These are phyloP conservation scores for Fistulinella prunicolor DNA, from an alignment of 768 basidiomycete species.

Conservation along the genomic window DNA sequence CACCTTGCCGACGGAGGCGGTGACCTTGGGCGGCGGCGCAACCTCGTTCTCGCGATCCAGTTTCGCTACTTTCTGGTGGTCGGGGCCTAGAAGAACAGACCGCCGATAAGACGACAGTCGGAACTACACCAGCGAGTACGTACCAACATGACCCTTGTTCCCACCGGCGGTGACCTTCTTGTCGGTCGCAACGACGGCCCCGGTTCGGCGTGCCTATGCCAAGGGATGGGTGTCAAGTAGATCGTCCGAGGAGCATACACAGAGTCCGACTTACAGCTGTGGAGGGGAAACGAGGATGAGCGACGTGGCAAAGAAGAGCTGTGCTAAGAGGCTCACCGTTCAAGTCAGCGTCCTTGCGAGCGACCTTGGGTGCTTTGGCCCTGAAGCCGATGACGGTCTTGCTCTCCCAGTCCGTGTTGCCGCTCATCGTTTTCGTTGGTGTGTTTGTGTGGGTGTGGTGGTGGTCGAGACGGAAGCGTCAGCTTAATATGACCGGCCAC, in stretches of 20 bases:
- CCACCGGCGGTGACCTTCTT: constrained; percentile 66
- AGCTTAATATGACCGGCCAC: too few relatives aligned
- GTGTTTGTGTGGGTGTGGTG: constrained; percentile 1
- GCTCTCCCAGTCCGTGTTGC: constrained; percentile 63
- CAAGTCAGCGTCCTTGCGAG: constrained; percentile 56
- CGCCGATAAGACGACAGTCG: neutral
- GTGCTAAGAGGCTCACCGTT: constrained; percentile 38
- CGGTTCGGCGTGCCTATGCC: constrained; percentile 66
- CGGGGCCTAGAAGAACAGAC: constrained; percentile 59
- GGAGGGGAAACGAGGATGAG: constrained; percentile 14
- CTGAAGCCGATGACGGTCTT: constrained; percentile 73
- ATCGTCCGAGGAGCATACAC: neutral
- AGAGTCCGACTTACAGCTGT: constrained; percentile 49
- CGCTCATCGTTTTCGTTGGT: constrained; percentile 38
- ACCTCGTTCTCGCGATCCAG: constrained; percentile 95
- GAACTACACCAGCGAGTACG: constrained; percentile 11
- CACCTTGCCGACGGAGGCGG: constrained; percentile 72
- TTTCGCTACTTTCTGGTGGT: constrained; percentile 92
- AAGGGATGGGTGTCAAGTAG: constrained; percentile 7
- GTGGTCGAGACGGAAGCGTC: constrained; percentile 12
- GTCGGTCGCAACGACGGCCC: constrained; percentile 78
- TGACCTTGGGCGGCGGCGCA: constrained; percentile 83
- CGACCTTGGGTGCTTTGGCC: constrained; percentile 59
- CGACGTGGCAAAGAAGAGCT: neutral
- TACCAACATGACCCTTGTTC: constrained; percentile 80